Percentiles rank a stretch among this genome's conserved stretches.
phyloP scores from a whole-genome alignment of 1,284 basidiomycete species.

The Ganoderma resinaceum region DNA sequence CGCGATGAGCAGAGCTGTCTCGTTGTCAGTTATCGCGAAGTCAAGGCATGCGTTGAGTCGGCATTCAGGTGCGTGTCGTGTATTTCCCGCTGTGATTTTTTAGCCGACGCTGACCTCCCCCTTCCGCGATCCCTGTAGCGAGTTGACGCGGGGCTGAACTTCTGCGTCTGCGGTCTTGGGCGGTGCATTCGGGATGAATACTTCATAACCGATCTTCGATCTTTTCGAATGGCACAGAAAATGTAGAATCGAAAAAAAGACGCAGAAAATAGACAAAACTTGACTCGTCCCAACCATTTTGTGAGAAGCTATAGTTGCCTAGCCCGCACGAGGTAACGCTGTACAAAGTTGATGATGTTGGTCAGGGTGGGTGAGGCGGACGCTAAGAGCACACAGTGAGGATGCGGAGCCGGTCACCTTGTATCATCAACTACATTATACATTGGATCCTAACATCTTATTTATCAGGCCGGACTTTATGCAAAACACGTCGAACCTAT shows the following conservation, averaged over 20 bases:
- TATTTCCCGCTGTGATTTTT: neutral
- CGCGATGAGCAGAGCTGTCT: conserved; percentile 96
- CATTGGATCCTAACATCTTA: too few relatives aligned
- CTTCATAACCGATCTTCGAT: conserved; percentile 3
- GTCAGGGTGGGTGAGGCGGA: too few relatives aligned
- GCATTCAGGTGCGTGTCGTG: conserved; percentile 67
- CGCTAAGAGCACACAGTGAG: too few relatives aligned
- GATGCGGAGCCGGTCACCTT: too few relatives aligned
- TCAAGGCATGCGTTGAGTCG: conserved; percentile 85
- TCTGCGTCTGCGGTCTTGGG: neutral
- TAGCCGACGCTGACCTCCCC: neutral
- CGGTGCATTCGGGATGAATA: neutral
- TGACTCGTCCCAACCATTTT: conserved; percentile 13
- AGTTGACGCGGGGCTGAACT: conserved; percentile 1
- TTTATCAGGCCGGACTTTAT: neutral
- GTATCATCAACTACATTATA: too few relatives aligned
- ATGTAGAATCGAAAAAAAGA: conserved; percentile 41
- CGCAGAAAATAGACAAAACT: conserved; percentile 38
- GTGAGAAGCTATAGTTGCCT: neutral
- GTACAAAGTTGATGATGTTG: too few relatives aligned
- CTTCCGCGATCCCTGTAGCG: neutral
- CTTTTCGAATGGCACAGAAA: conserved; percentile 30
- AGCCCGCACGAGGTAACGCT: too few relatives aligned
- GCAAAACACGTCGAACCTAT: too few relatives aligned
- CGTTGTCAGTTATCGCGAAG: conserved; percentile 94